Base-by-base conservation (phyloP, 805 yeast genomes). In the Cyberlindnera lachancei region DNA sequence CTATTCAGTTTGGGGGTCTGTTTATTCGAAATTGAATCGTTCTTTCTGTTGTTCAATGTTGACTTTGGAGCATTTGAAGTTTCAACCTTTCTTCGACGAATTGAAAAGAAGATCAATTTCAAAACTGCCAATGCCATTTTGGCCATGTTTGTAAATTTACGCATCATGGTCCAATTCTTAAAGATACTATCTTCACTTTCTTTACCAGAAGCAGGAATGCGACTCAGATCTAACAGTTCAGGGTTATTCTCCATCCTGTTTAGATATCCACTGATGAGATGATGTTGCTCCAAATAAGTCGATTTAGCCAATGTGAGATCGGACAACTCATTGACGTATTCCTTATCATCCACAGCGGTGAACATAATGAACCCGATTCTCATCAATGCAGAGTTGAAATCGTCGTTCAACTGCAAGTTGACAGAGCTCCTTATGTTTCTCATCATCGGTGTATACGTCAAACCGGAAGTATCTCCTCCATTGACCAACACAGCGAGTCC, bases 301-400 rank as follows among this genome's bases (percentile, higher is more conserved):
- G 60, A 53, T 9, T 52, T 49, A n/a, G 73, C 73, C n/a, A 68
- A 49, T 0, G 55, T 49, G 3, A 80, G 58, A 12, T 64, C 49
- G 17, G 74, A 59, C 19, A 70, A 59, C 45, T 80, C 86, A 30
- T 73, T 67, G 25, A 77, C 67, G 50, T 78, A 81, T 40, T 81
- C 75, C 19, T 77, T 72, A 35, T 68, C 70, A 3, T 82, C 78
- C 0, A 83, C 78, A 32, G 79, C 75, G n/a, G 77, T 72, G 24
- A 80, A 66, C 12, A 82, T 73, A 28, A 80, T 61, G 35, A 73
- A 61, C 1, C 85, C 86, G 30, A 75, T 53, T 46, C 74, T 73
- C 42, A 72, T 61, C 33, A 76, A 55, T 0, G 77, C 72, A 1
- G 81, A 67, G 48, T 76, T 74, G 49, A 81, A 82, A 55, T 81